These are phyloP conservation scores for Fusarium torreyae DNA, from an alignment of 2,329 filamentous ascomycete genomes.

Conservation along the genomic window DNA sequence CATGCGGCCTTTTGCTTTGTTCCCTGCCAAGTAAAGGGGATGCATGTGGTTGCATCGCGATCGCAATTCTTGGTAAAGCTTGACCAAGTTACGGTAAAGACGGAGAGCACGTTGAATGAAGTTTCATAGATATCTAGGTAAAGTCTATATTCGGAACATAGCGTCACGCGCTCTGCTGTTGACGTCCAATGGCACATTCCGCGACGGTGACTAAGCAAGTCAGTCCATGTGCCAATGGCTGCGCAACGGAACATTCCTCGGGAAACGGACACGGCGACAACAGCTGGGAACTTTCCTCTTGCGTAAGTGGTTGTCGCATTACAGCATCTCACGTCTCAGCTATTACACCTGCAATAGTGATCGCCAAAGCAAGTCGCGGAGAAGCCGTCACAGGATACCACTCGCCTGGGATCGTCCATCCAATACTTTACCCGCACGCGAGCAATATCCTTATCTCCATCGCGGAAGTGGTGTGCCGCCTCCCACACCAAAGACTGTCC, in stretches of 20 bases:
- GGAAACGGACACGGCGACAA: neutral
- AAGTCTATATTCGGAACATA: neutral
- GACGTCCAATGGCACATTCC: neutral
- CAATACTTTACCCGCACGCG: slow-evolving; percentile 26
- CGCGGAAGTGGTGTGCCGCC: slow-evolving; percentile 36
- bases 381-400: neutral
- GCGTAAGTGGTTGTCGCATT: neutral
- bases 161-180: neutral
- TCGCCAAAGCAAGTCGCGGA: slow-evolving; percentile 1
- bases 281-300: too few relatives aligned
- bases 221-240: slow-evolving; percentile 2
- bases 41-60: neutral
- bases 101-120: neutral
- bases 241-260: slow-evolving; percentile 9
- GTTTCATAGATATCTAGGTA: neutral
- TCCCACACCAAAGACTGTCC: slow-evolving; percentile 19
- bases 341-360: neutral
- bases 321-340: neutral
- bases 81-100: too few relatives aligned
- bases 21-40: slow-evolving; percentile 1
- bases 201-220: slow-evolving; percentile 12
- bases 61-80: neutral
- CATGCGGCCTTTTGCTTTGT: slow-evolving; percentile 29
- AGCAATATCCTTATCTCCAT: slow-evolving; percentile 29
- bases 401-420: slow-evolving; percentile 7